Evolutionary conservation across 2,329 filamentous ascomycete species (phyloP).

Genomic region (Neofusicoccum cordaticola): DNA sequence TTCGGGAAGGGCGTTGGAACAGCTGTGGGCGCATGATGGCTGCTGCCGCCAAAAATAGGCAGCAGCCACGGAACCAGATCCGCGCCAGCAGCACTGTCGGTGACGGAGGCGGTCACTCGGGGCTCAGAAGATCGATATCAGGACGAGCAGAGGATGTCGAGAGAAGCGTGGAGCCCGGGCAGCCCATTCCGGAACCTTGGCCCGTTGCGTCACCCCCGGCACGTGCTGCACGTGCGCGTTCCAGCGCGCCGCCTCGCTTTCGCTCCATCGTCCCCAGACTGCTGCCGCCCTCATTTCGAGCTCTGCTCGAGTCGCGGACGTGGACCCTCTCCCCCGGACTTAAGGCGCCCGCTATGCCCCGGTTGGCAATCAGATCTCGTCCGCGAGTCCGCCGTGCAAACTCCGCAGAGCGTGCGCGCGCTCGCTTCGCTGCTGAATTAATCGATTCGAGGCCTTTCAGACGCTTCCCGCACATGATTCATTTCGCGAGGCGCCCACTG

Average conservation of each 20-base stretch:
- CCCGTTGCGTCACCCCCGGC: conserved; percentile 5
- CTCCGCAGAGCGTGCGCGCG: neutral
- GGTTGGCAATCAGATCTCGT: conserved; percentile 1
- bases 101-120: neutral
- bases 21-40: conserved; percentile 11
- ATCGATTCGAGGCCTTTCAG: neutral
- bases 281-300: neutral
- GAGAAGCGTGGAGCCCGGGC: neutral
- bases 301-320: neutral
- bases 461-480: neutral
- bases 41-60: conserved; percentile 14
- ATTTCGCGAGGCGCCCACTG: conserved; percentile 1
- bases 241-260: neutral
- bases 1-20: conserved; percentile 10
- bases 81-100: conserved; percentile 2
- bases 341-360: neutral
- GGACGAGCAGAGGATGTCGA: conserved; percentile 2
- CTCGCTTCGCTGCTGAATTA: neutral
- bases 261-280: neutral
- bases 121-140: neutral
- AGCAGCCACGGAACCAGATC: conserved; percentile 5
- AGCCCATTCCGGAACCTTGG: neutral
- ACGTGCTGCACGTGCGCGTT: neutral
- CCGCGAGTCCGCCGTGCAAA: neutral
- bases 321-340: conserved; percentile 5